Base-by-base conservation (phyloP, 495 filamentous ascomycete genomes). In the Penicillium nucicola region DNA sequence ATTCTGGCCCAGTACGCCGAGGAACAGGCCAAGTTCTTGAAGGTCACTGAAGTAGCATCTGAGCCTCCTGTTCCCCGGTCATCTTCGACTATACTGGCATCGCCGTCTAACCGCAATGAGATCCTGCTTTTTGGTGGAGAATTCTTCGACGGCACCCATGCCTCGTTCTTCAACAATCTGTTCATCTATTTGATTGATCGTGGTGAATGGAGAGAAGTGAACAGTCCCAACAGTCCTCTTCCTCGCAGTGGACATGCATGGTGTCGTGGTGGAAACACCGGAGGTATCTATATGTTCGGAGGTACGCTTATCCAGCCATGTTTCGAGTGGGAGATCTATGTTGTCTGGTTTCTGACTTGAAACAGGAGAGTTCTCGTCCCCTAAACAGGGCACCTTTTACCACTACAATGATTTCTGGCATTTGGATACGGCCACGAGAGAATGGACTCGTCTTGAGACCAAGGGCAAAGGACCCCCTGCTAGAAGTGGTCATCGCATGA, bases 351-450 rank as follows among this genome's bases (percentile, higher is more conserved):
- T 28, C 47, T 61, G 42, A 49, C 48, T 34, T 9, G 18, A 13
- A 40, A 33, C 37, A 70, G 69, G 73, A 36, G 80, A 84, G 57
- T 85, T 86, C 44, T 88, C 82, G 2, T 84, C 78, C 8, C 93
- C 93, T 1, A 98, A 97, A 61, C 93, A 98, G 66, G 93, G 93
- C 4, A 98, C 92, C 1, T 98, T 98, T 65, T 97, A 98, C 63
- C 93, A 98, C 60, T 98, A 98, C 72, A 95, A 96, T 66, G 93
- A 97, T 64, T 97, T 97, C 64, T 98, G 93, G 93, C 79, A 88
- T 25, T 83, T 97, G 31, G 90, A 96, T 44, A 83, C 90, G 0
- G 75, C 79, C 5, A 81, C 84, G 0, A 78, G 88, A 48, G 93
- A 98, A 72, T 98, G 93, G 93, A 87, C 82, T 36, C 83, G 90